Base-by-base conservation (phyloP, 2,329 filamentous ascomycete species). In the Trichophyton mentagrophytes region DNA sequence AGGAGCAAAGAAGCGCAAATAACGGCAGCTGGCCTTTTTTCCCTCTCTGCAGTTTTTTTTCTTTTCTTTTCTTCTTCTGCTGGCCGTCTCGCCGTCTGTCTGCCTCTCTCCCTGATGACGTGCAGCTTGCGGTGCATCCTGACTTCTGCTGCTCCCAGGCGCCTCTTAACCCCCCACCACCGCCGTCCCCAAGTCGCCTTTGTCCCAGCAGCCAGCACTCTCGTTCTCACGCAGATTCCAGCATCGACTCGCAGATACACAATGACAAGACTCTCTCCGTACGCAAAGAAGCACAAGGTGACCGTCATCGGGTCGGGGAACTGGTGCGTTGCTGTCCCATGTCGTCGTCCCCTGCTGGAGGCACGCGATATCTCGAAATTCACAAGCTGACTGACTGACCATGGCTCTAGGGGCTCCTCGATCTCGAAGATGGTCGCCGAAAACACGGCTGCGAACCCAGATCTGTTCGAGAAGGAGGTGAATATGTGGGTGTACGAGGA, bases 401-500 rank as follows among this genome's bases (percentile, higher is more conserved):
- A 27, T 63, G 20, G 57, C 61, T 57, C 60, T 63, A 93, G 89
- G 91, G 93, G 93, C 68, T 96, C 90, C 63, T 95, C 93, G 62
- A 96, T 99, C 75, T 86, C 91, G 72, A 99, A 99, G 78, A 95
- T 99, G 64, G 83, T 96, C 59, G 91, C 91, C 67, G 92, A 99
- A 75, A 99, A 95, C 77, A 88, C 90, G 42, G 84, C 82, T 64
- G 85, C 82, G 65, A 80, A 96, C 76, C 81, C 85, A 8, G 82
- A 90, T 33, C 71, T 96, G 51, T 99, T 97, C 72, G 89, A 97
- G 70, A 79, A 86, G 72, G 80, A 90, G 64, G 90, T 99, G 59
- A 89, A 95, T 76, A 97, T 99, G 93, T 99, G 93, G 93, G 95
- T 99, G 70, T 96, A 85, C 72, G 93, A 99, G 76, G 93, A 99